Evolutionary conservation across 108 stramenopile genomes (phyloP), one percentile per base, ranked within the genome.

Genomic region (Nitzschia sp.): DNA sequence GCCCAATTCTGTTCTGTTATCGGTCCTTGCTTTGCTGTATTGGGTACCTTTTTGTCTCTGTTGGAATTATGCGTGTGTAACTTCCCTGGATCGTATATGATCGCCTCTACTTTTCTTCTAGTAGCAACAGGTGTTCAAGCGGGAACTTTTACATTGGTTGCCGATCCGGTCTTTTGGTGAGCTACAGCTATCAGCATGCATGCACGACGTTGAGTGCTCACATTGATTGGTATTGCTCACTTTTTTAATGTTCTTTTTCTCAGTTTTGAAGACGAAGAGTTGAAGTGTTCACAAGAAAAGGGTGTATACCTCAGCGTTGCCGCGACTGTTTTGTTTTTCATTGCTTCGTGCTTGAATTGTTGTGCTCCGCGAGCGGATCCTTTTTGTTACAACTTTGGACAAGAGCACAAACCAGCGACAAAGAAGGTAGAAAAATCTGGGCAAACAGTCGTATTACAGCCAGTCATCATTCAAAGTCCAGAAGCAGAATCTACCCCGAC

Each of bases 151-250:
- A 23, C 34, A 2, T 11, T 73, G 1, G n/a, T 73, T 21, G 72
- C 72, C 2, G 72, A 73, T 65, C 72, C 72, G 45, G 72, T 41
- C 15, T 73, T 73, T 47, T 73, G 72, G 69, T 70, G 32, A 32
- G 69, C 48, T 13, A 41, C 38, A 9, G 9, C 9, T 6, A 41
- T 9, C 38, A 9, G 38, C 6, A 41, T 41, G 38, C 6, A 41
- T 41, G 13, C 9, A 13, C 13, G 38, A 41, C 38, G 38, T 41
- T 41, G 6, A 41, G 38, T 13, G 38, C 38, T 41, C 38, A 41
- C 6, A 41, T 13, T 9, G 13, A 41, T 6, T 41, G 38, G 38
- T 41, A 41, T n/a, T n/a, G n/a, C n/a, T n/a, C 6, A 41, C 38
- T 41, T 13, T 41, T 41, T 41, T 41, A 13, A 9, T 64, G 33